Evolutionary conservation across 371 early-diverging fungal genomes (phyloP), one percentile per base, ranked within the genome.

Genomic region (Scutellospora calospora): DNA sequence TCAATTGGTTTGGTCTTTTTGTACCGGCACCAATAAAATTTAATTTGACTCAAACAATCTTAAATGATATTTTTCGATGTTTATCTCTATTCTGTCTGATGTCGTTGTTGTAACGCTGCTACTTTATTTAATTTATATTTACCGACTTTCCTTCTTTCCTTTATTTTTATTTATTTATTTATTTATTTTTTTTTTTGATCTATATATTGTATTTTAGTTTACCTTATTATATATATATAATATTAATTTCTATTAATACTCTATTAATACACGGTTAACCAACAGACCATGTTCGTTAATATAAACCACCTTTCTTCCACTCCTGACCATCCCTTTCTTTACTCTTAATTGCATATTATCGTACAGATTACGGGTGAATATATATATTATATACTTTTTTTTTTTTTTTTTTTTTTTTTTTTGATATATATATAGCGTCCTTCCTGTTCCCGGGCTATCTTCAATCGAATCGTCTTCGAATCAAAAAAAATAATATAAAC

Each of bases 331-430:
- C 65, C 35, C 16, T 63, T 33, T n/a, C 27, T 65, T 33, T 65
- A 3, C 35, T 33, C 33, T 16, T 33, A 29, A 65, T 65, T 33
- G n/a, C n/a, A 65, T 33, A 65, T 18, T 63, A 63, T 63, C 33
- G 63, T 63, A 63, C 63, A 63, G 20, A 63, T 31, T 63, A 63
- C 29, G 29, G 63, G 63, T 33, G 63, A 63, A 63, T 63, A 63
- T 63, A 63, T 49, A 49, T 49, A 14, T 14, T 49, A 49, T 9
- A n/a, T n/a, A n/a, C 51, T 51, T 57, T 57, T 57, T 25, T 55
- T 55, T 55, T 55, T 16, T 55, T 9, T 54, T n/a, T 54, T n/a
- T n/a, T 55, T 20, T 55, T 18, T 66, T 38, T 35, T 66, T 38
- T n/a, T 38, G 4, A 22, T 68, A 41, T 68, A 68, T 41, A 41